Conservation (phyloP, 148 eudicot genomes). For the Vaccinium macrocarpon region DNA sequence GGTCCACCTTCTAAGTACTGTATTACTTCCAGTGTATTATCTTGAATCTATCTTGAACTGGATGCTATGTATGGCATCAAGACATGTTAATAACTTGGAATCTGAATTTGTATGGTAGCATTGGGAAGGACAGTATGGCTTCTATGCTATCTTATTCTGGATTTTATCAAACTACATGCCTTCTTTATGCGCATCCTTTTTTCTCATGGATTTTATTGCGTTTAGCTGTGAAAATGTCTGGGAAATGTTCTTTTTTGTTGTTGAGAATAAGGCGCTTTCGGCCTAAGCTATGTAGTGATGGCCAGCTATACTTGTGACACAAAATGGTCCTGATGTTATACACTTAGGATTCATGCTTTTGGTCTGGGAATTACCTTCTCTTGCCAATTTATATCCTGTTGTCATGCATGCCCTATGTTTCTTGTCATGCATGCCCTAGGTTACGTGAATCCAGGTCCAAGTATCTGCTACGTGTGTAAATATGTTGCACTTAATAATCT, state of each 20-base stretch:
- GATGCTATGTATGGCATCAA: constrained; percentile 10
- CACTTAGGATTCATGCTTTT: no score
- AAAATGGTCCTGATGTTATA: background rate
- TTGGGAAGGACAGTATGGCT: background rate
- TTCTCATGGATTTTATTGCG: background rate
- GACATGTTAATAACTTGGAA: constrained; percentile 8
- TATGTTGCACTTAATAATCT: background rate
- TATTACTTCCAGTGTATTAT: background rate
- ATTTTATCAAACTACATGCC: background rate
- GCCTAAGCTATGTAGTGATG: background rate
- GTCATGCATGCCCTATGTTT: background rate
- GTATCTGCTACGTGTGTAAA: background rate
- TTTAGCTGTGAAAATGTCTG: background rate
- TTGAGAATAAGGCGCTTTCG: background rate
- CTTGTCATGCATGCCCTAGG: background rate
- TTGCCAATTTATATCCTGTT: no score
- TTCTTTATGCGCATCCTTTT: background rate
- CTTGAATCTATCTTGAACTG: constrained; percentile 12
- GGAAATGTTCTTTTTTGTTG: background rate
- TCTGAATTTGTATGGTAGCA: background rate
- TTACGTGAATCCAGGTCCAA: background rate
- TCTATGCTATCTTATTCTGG: background rate
- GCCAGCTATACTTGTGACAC: background rate
- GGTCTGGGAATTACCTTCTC: no score
- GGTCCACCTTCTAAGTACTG: constrained; percentile 57